Evolutionary conservation across 108 stramenopile genomes (phyloP).

Genomic region (Cyclotella baltica): DNA sequence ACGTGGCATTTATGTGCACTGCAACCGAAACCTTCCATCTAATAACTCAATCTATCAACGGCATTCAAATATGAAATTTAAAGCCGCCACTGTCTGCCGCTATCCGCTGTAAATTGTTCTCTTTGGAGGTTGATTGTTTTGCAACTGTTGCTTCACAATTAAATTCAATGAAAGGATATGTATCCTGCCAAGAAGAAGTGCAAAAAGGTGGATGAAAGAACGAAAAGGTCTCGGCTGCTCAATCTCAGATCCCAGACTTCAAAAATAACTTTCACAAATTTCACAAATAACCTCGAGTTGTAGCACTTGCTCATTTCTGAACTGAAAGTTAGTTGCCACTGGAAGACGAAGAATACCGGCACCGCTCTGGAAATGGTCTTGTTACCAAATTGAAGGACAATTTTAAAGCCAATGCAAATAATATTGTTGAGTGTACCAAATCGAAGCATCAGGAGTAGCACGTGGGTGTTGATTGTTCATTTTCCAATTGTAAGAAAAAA

Average conservation of each 20-base stretch:
- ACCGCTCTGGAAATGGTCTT: too few species aligned
- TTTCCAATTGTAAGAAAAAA: too few species aligned
- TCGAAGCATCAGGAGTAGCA: too few species aligned
- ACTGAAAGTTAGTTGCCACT: too few species aligned
- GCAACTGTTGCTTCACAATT: conserved; percentile 24
- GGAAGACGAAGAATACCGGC: too few species aligned
- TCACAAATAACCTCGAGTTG: too few species aligned
- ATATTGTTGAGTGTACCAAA: too few species aligned
- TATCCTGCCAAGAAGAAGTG: conserved; percentile 24
- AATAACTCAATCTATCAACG: conserved; percentile 10
- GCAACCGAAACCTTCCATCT: conserved; percentile 14
- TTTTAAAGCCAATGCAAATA: too few species aligned
- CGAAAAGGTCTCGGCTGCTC: conserved; percentile 30
- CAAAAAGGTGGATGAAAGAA: conserved; percentile 30
- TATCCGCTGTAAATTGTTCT: conserved; percentile 10
- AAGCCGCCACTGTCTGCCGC: conserved; percentile 17
- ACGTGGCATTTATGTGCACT: neutral
- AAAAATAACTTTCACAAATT: conserved; percentile 6
- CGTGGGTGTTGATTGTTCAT: too few species aligned
- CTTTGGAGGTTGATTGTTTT: conserved; percentile 6
- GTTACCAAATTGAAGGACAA: too few species aligned
- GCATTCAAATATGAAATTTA: conserved; percentile 5
- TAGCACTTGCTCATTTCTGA: too few species aligned
- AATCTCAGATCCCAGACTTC: conserved; percentile 23
- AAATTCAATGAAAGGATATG: conserved; percentile 21